A percentile compares a stretch with the other conserved stretches of the same genome.
These are phyloP conservation scores for Grigorovia jiainica DNA, from an alignment of 805 yeast genomes.

Conservation along the genomic window DNA sequence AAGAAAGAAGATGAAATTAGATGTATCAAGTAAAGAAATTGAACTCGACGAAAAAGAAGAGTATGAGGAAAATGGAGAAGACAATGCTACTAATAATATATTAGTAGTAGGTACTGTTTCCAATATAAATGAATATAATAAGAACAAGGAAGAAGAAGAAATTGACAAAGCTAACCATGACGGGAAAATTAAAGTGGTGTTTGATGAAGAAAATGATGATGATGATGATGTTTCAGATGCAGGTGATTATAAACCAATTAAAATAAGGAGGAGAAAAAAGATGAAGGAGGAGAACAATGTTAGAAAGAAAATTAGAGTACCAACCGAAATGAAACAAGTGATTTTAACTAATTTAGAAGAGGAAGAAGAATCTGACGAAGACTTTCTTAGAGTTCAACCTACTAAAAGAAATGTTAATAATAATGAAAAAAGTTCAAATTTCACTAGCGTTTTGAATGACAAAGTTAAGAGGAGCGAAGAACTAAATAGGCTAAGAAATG, in stretches of 20 bases:
- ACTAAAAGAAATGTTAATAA: not conserved
- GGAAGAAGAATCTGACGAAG: not conserved
- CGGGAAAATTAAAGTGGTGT: constrained; percentile 20
- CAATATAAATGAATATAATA: not conserved
- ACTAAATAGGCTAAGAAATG: constrained; percentile 4
- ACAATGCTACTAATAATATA: constrained; percentile 11
- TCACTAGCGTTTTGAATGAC: not conserved
- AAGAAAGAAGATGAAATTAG: constrained; percentile 13
- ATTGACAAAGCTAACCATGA: too few relatives aligned
- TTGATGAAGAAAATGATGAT: constrained; percentile 12
- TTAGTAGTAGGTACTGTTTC: constrained; percentile 14
- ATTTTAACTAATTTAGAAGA: constrained; percentile 26
- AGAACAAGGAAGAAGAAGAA: not conserved
- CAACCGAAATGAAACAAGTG: constrained; percentile 27
- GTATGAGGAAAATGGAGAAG: constrained; percentile 12
- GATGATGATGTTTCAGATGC: constrained; percentile 16
- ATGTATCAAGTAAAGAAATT: constrained; percentile 17
- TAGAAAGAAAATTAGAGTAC: constrained; percentile 26
- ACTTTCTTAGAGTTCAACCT: not conserved
- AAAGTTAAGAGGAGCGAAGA: constrained; percentile 20
- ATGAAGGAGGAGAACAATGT: constrained; percentile 17
- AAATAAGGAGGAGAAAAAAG: constrained; percentile 32
- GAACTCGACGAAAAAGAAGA: constrained; percentile 12
- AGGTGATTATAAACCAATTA: constrained; percentile 31
- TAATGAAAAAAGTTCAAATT: not conserved